phyloP scores from a whole-genome alignment of 257 asterid species.

The Nicotiana obtusifolia region DNA sequence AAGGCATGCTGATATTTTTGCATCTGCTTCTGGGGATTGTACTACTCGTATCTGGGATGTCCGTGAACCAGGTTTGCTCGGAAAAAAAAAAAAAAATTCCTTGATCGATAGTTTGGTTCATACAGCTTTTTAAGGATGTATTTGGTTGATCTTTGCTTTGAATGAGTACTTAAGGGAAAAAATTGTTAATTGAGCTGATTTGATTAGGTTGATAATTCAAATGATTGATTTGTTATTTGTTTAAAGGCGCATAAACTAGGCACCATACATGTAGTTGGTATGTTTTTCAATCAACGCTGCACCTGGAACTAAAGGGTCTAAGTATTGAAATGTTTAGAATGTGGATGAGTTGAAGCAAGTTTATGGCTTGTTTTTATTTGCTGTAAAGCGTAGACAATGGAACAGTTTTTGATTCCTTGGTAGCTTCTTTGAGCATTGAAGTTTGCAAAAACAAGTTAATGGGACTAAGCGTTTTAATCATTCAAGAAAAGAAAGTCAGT shows the following conservation, averaged over 20 bases:
- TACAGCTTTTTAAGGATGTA: neutral
- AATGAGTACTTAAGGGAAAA: neutral
- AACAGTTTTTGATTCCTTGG: neutral
- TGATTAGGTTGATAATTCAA: neutral
- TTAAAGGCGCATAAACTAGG: neutral
- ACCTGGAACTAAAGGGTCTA: neutral
- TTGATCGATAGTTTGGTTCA: neutral
- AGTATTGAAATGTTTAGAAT: neutral
- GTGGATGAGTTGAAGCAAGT: neutral
- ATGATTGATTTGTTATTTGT: neutral
- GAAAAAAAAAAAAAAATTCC: neutral
- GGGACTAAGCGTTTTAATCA: neutral
- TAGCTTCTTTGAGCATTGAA: neutral
- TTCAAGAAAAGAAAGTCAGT: neutral
- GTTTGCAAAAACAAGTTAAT: neutral
- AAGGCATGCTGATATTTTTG: conserved; percentile 86
- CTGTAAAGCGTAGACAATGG: neutral
- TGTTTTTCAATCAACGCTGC: neutral
- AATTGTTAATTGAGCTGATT: neutral
- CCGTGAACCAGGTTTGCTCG: conserved; percentile 81
- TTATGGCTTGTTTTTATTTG: neutral
- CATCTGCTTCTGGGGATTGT: conserved; percentile 95
- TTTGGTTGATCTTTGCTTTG: neutral
- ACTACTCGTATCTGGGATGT: conserved; percentile 97
- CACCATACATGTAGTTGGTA: neutral